Evolutionary conservation across 257 asterid species (phyloP).

Genomic region (Voacanga thouarsii): DNA sequence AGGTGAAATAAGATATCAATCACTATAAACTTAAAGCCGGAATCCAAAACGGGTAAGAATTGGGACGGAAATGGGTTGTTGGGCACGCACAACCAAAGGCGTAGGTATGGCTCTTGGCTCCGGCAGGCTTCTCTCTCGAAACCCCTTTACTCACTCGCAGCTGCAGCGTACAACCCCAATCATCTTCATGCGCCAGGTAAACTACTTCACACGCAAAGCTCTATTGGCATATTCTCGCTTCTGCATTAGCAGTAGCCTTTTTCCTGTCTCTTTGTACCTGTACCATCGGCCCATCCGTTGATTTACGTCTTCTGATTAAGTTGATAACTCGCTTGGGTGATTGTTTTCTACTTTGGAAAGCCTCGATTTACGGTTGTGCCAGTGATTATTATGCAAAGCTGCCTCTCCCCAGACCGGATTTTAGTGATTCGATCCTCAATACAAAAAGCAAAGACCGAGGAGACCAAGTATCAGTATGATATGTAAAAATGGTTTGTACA

Average conservation of each 20-base stretch:
- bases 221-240: neutral
- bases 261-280: neutral
- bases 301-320: too few species aligned
- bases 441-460: too few species aligned
- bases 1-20: neutral
- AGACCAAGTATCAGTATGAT: too few species aligned
- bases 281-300: neutral
- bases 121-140: neutral
- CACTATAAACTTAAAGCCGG: neutral
- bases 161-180: neutral
- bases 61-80: neutral
- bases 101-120: neutral
- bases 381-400: neutral
- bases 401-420: neutral
- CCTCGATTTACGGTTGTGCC: neutral
- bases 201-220: neutral
- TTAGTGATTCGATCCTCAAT: neutral
- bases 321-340: too few species aligned
- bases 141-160: neutral
- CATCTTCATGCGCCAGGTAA: slow-evolving; percentile 22
- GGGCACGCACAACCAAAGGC: neutral
- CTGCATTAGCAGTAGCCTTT: neutral
- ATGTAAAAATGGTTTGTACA: neutral
- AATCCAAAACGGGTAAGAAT: neutral
- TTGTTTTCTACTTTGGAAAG: neutral